Evolutionary conservation across 768 basidiomycete genomes (phyloP), one percentile per base, ranked within the genome.

Genomic region (Clathrus columnatus): DNA sequence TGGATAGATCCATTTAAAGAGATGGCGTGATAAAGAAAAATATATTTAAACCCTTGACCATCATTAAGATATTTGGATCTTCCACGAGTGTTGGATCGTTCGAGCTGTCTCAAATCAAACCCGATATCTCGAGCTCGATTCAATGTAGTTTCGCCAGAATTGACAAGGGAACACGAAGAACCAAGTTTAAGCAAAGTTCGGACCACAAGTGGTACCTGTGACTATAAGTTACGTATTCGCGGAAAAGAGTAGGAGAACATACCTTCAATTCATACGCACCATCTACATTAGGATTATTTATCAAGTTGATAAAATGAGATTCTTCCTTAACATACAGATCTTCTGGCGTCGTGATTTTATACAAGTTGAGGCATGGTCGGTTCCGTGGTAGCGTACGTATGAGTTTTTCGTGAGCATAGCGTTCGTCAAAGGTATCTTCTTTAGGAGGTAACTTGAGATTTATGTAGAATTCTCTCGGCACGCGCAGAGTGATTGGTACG

Each of bases 191-290:
- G 72, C 23, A 98, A 65, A 4, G 84, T 90, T 29, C 95, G 87
- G 54, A 88, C 76, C 47, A 84, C 72, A 17, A 95, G 78, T 7
- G 96, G 91, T 16, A 97, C 76, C 91, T 93, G 18, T 45, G 42
- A 48, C 20, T 21, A 32, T 30, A 1, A 52, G 29, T 29, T 24
- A 29, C 30, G 27, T 47, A 36, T 18, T 7, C 55, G 14, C 11
- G 30, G 16, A 52, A 29, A 52, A 27, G 45, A 41, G 32, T 54
- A 17, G 23, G 17, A 48, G 48, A 2, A 61, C 74, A 43, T 60
- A 92, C 91, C 78, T 98, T 93, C 18, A 85, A 76, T 70, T 99
- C 96, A 63, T 85, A 99, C 3, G 96, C 87, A 1, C 91, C 92
- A 62, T 97, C 92, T 7, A 97, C 91, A 64, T 89, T 91, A 0